Base-by-base conservation (phyloP, 768 basidiomycete species). In the Pholiota conissans region DNA sequence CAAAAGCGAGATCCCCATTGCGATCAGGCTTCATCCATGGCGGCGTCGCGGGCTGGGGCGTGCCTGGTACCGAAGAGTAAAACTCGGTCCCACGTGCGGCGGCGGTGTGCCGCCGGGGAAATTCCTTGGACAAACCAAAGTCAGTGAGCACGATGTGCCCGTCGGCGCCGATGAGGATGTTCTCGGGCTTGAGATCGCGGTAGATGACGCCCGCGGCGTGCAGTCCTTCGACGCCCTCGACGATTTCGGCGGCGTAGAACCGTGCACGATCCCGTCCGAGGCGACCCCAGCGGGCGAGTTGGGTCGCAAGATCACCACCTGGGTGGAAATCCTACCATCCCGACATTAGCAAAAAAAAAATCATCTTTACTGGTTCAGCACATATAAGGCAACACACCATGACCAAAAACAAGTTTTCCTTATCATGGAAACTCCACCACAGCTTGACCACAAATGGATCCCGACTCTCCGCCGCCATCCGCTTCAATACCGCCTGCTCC, bases 71-170 rank as follows among this genome's bases (percentile, higher is more conserved):
- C 34, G 80, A 79, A 0, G 82, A 80, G 60, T 83, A 79, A 63
- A 86, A 87, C 49, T 85, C 83, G 3, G 78, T 77, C 3, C 86
- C 84, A 7, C 89, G 86, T 0, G 87, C 73, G 0, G 82, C 84
- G 40, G 67, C 34, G 67, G 61, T 16, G 70, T 68, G 18, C 29
- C 79, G 77, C 26, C 87, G 82, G 11, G 91, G 85, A 69, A 95
- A 95, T 74, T 94, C 93, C 65, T 94, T 95, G 28, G 92, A 94
- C 18, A 94, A 79, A 24, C 97, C 97, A 67, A 99, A 99, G 76
- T 98, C 97, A 24, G 95, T 98, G 32, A 99, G 80, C 39, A 98
- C 93, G 61, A 98, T 94, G 70, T 99, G 97, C 0, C 97, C 97
- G 64, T 95, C 91, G 2, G 84, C 84, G 49, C 91, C 92, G 63